Conservation (phyloP, 768 basidiomycete genomes). For the Sporobolomyces phaffii region DNA sequence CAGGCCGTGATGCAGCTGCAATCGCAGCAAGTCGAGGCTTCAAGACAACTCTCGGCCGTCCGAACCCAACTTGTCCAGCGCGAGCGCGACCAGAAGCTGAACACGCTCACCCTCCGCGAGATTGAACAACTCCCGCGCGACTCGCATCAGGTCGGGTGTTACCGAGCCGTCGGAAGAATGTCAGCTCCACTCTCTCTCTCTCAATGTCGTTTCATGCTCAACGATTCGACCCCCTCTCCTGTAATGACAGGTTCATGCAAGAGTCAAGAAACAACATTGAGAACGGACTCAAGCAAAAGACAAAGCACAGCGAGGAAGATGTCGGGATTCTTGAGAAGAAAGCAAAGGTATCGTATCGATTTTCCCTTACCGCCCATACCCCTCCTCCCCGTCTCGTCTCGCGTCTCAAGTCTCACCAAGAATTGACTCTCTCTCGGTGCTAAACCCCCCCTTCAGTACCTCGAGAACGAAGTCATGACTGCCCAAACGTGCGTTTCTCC, state of each 20-base stretch:
- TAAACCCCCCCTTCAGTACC: conserved; percentile 15
- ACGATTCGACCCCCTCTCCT: neutral
- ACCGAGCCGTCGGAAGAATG: conserved; percentile 37
- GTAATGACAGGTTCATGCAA: conserved; percentile 31
- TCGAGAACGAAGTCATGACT: conserved; percentile 27
- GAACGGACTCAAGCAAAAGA: conserved; percentile 27
- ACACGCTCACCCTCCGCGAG: conserved; percentile 34
- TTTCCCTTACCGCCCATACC: too few species aligned
- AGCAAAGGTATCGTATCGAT: conserved; percentile 37
- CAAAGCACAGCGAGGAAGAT: conserved; percentile 23
- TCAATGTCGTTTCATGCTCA: neutral
- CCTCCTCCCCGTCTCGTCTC: too few species aligned
- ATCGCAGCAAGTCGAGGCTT: conserved; percentile 25
- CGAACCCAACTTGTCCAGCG: conserved; percentile 7
- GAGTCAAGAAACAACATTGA: conserved; percentile 37
- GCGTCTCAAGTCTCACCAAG: too few species aligned
- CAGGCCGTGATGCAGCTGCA: conserved; percentile 37
- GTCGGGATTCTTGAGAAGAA: conserved; percentile 29
- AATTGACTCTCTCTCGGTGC: too few species aligned
- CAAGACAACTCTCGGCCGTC: conserved; percentile 20
- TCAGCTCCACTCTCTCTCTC: neutral
- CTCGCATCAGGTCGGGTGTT: conserved; percentile 7
- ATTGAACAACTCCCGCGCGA: conserved; percentile 32
- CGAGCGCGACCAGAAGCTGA: conserved; percentile 33
- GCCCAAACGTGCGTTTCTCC: conserved; percentile 27